Base-by-base conservation (phyloP, 1,284 basidiomycete species). In the Mrakiaceae sp. region DNA sequence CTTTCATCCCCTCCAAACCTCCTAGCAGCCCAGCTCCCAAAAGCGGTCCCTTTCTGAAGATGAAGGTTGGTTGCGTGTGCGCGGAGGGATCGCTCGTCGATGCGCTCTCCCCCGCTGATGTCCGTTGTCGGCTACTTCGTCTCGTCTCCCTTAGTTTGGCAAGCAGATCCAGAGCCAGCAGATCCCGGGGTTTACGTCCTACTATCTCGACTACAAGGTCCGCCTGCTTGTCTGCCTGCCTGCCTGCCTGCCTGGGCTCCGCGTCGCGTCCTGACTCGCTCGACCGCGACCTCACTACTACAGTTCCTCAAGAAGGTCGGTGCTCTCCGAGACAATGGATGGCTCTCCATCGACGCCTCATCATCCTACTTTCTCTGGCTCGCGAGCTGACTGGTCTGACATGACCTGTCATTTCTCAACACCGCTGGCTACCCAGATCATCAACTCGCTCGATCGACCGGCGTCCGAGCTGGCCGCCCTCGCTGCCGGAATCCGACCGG, bases 121-220 rank as follows among this genome's bases (percentile, higher is more conserved):
- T 1, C 27, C 27, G 27, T 27, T 27, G 27, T 27, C 27, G 27
- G 27, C 27, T 27, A 27, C 27, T 27, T 27, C 27, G 27, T 27
- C 27, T n/a, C 48, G 10, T 48, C 16, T 3, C 43, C 69, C 68
- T 60, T 70, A 98, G 94, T 99, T 99, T 77, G 96, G 96, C 72
- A 99, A 99, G 80, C 89, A 93, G 71, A 93, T 99, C 70, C 92
- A 95, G 77, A 87, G 89, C 48, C 89, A 95, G 77, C 93, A 97
- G 79, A 87, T 98, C 65, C 93, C 96, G 62, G 94, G 94, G 79
- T 99, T 96, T 96, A 90, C 90, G 39, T 78, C 83, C 44, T 93
- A 91, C 79, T 98, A 98, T 77, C 84, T 98, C 70, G 96, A 98
- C 79, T 99, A 99, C 83, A 27, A 27, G 27, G 27, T 27, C 27